Evolutionary conservation across 148 eudicot genomes (phyloP), one percentile per base, ranked within the genome.

Genomic region (Spergularia marina): DNA sequence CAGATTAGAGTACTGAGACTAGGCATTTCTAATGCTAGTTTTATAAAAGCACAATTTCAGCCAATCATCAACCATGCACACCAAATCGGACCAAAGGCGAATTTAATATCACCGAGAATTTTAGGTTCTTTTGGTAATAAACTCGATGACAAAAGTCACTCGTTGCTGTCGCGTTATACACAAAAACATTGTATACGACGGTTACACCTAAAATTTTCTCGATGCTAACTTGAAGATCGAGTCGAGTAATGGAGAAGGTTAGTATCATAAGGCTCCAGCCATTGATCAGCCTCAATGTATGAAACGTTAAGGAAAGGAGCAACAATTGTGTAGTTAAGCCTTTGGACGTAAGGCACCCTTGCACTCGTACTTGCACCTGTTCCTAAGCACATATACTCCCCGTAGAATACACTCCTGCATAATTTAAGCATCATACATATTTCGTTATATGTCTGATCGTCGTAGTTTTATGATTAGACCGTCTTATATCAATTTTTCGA

Each of bases 311-410:
- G 89, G 73, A 91, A 94, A 20, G 86, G 88, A 52, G 89, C 83
- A 53, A 87, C 89, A 78, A 72, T 77, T 10, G 89, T 84, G 52
- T 94, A 91, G 53, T 94, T 86, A 4, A 94, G 96, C 74, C 74
- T 84, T 79, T 87, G 98, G 25, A 65, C 90, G 51, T 88, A 94
- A 15, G 96, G 64, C 41, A 76, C 97, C 74, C 98, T 91, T 76
- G 76, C 2, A 14, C 73, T 82, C 20, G 68, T 49, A 74, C 76
- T 80, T 20, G 97, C 93, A 65, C 98, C 97, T 36, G 83, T 67
- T 25, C 98, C 98, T 13, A 83, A 59, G 71, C 97, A 94, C 86
- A 86, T 90, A 65, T 94, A 94, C 84, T 94, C 98, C 20, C 96
- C 97, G 25, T 90, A 94, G 83, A 86, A 94, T 10, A 92, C 79